Conservation (phyloP, 2,329 filamentous ascomycete genomes). For the Paraphaeosphaeria minitans region DNA sequence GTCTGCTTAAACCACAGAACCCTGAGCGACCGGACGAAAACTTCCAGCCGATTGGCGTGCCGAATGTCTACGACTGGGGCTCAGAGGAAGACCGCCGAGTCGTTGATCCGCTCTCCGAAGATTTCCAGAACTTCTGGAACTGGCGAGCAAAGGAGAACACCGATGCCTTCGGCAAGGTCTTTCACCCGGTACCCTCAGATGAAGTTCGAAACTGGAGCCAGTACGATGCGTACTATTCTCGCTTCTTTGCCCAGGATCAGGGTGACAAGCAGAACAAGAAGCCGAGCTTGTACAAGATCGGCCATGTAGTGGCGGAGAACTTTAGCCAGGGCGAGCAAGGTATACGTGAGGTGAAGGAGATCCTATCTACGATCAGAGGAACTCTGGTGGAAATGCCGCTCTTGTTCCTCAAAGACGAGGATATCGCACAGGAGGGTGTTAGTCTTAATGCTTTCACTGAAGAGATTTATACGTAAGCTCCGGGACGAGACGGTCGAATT, state of each 20-base stretch:
- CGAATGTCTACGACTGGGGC: constrained; percentile 59
- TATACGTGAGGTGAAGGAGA: constrained; percentile 61
- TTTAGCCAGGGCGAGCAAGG: constrained; percentile 52
- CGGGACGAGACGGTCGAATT: background rate
- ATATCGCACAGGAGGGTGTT: constrained; percentile 83
- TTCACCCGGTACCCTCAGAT: constrained; percentile 78
- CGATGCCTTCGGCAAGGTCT: constrained; percentile 77
- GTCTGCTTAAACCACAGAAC: constrained; percentile 76
- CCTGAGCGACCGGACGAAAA: constrained; percentile 65
- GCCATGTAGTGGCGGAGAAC: constrained; percentile 74
- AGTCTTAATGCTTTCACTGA: constrained; percentile 57
- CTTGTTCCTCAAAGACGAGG: constrained; percentile 81
- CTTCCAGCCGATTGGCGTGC: constrained; percentile 61
- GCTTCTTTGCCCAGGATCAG: constrained; percentile 62
- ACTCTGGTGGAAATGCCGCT: constrained; percentile 82
- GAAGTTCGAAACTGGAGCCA: constrained; percentile 71
- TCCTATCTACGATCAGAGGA: constrained; percentile 72
- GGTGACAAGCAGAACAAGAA: constrained; percentile 49
- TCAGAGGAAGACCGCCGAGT: constrained; percentile 62
- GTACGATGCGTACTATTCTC: constrained; percentile 73
- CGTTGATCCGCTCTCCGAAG: constrained; percentile 70
- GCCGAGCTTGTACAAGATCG: constrained; percentile 73
- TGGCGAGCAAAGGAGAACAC: constrained; percentile 77
- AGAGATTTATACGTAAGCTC: constrained; percentile 52
- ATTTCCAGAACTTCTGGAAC: constrained; percentile 75